Evolutionary conservation across 371 early-diverging fungal species (phyloP).

Genomic region (Nosema bombycis): DNA sequence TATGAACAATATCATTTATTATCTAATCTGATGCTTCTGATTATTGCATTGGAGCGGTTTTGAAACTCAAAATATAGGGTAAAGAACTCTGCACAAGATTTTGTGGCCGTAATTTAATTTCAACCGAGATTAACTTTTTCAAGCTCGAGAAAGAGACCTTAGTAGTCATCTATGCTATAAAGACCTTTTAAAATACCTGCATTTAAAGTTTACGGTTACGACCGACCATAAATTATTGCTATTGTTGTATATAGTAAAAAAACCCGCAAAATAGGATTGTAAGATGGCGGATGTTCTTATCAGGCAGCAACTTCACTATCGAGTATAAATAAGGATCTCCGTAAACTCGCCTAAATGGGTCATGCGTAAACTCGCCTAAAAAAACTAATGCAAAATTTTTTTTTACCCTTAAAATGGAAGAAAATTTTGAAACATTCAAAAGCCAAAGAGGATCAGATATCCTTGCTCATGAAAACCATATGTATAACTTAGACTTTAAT

Average conservation of each 20-base stretch:
- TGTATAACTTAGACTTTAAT: too few species aligned
- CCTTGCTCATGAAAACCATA: too few species aligned
- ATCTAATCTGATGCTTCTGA: constrained; percentile 52
- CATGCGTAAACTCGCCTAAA: too few species aligned
- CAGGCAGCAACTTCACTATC: constrained; percentile 23
- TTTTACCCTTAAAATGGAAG: too few species aligned
- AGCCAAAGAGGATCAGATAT: too few species aligned
- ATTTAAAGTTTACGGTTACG: constrained; percentile 12
- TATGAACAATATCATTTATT: too few species aligned
- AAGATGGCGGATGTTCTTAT: not conserved
- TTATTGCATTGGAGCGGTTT: constrained; percentile 19
- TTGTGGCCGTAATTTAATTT: not conserved
- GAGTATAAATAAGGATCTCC: constrained; percentile 29
- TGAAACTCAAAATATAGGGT: constrained; percentile 24
- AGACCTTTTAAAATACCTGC: not conserved
- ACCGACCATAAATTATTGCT: constrained; percentile 30
- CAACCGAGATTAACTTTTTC: constrained; percentile 30
- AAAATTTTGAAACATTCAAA: too few species aligned
- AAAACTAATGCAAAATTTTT: too few species aligned
- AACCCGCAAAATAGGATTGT: not conserved
- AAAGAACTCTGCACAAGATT: constrained; percentile 4
- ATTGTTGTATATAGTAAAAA: not conserved
- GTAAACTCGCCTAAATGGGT: too few species aligned
- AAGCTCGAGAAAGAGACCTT: constrained; percentile 30
- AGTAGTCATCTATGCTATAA: constrained; percentile 20